phyloP scores from a whole-genome alignment of 768 basidiomycete genomes.

The Mycena venus region DNA sequence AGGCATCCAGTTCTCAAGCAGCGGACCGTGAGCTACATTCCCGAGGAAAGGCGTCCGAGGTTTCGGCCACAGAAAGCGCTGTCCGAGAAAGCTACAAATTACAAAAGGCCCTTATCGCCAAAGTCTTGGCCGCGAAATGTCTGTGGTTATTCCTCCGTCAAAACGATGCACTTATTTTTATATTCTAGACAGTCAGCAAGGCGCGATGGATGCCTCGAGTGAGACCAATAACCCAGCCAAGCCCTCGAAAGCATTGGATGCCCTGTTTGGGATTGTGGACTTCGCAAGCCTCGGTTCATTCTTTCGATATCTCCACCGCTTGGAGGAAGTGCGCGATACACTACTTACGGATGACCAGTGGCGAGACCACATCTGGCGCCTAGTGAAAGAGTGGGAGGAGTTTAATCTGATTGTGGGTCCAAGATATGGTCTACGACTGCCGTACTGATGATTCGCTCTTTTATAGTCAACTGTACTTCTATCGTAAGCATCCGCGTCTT shows the following conservation, averaged over 20 bases:
- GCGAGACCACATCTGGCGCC: slow-evolving; percentile 13
- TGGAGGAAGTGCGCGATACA: slow-evolving; percentile 19
- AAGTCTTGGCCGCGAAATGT: slow-evolving; percentile 9
- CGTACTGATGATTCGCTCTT: too few relatives aligned
- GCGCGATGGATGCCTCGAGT: neutral
- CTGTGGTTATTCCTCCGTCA: neutral
- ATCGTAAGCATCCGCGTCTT: neutral
- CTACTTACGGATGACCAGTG: slow-evolving; percentile 14
- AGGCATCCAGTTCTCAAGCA: neutral
- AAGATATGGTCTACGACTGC: too few relatives aligned
- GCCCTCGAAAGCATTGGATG: neutral
- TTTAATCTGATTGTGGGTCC: slow-evolving; percentile 20
- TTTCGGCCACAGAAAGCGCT: neutral
- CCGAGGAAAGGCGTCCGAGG: too few relatives aligned
- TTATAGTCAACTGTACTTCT: slow-evolving; percentile 8
- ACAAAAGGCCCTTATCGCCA: neutral
- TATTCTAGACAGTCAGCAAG: neutral
- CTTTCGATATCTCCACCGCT: slow-evolving; percentile 11
- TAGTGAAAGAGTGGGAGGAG: slow-evolving; percentile 23
- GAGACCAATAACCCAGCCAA: neutral
- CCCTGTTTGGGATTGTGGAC: slow-evolving; percentile 7
- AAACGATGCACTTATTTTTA: neutral
- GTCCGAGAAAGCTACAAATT: neutral
- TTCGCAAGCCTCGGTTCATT: slow-evolving; percentile 17
- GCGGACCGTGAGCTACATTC: neutral